These are phyloP conservation scores for Aegilops tauschii DNA, from an alignment of 176 grass and related monocot genomes.

Conservation along the genomic window DNA sequence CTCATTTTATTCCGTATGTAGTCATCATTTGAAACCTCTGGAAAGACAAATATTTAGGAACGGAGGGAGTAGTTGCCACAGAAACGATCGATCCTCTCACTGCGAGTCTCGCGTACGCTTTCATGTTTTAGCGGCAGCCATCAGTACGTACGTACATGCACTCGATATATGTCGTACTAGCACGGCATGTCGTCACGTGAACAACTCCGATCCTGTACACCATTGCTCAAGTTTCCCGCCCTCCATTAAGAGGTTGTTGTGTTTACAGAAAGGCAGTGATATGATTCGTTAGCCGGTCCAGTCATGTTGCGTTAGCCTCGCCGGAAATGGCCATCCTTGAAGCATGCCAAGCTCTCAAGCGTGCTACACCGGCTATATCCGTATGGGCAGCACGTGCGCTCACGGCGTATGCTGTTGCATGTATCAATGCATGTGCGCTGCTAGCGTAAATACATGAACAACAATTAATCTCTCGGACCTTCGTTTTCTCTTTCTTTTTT, in stretches of 20 bases:
- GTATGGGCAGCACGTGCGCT: neutral
- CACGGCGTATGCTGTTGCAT: neutral
- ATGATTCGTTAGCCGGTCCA: neutral
- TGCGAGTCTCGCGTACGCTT: no score
- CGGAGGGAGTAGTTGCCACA: neutral
- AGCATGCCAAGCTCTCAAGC: neutral
- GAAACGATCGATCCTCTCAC: neutral
- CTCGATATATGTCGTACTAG: neutral
- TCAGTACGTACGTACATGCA: neutral
- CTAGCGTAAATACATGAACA: neutral
- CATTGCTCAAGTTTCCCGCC: neutral
- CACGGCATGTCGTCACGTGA: neutral
- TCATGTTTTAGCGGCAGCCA: neutral
- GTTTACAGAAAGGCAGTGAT: neutral
- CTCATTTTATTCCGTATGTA: no score
- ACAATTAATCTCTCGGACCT: neutral
- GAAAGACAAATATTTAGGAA: no score
- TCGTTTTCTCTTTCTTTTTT: neutral
- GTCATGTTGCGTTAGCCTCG: neutral
- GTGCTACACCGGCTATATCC: neutral
- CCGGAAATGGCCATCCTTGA: slow-evolving; percentile 27
- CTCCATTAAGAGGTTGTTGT: neutral
- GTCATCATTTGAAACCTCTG: no score
- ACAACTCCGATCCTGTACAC: neutral
- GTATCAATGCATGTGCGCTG: neutral